Percentiles rank a stretch among this genome's conserved stretches.
Conservation (phyloP, 768 basidiomycete genomes). For the Saitozyma sp. region DNA sequence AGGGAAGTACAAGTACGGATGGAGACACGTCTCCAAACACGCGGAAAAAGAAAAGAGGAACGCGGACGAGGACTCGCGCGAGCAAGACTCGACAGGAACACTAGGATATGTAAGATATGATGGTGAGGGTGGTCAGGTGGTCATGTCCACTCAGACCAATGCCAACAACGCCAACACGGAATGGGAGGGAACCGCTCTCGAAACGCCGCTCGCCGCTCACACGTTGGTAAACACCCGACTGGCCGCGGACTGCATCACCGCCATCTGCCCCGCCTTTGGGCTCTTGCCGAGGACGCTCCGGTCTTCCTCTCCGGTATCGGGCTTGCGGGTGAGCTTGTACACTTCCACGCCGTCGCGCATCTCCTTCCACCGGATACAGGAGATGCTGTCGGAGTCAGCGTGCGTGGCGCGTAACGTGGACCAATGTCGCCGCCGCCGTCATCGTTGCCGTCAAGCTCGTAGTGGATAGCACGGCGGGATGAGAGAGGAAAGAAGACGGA, state of each 20-base stretch:
- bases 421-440: background rate
- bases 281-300: constrained; percentile 52
- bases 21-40: no score
- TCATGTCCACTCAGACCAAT: no score
- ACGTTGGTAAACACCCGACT: constrained; percentile 54
- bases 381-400: constrained; percentile 34
- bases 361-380: constrained; percentile 55
- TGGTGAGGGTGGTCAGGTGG: constrained; percentile 2
- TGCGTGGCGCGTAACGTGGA: background rate
- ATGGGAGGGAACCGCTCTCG: background rate
- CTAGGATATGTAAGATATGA: no score
- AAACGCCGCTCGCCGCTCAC: constrained; percentile 30
- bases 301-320: constrained; percentile 33
- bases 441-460: no score
- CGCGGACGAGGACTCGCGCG: no score
- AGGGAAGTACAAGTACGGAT: no score
- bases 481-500: background rate
- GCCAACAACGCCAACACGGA: no score
- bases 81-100: no score
- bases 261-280: constrained; percentile 51
- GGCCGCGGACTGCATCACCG: constrained; percentile 54
- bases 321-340: constrained; percentile 39
- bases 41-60: no score
- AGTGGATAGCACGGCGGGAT: no score
- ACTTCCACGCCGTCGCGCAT: constrained; percentile 53